phyloP scores from a whole-genome alignment of 2,329 filamentous ascomycete genomes.

The Orbilia ellipsospora region DNA sequence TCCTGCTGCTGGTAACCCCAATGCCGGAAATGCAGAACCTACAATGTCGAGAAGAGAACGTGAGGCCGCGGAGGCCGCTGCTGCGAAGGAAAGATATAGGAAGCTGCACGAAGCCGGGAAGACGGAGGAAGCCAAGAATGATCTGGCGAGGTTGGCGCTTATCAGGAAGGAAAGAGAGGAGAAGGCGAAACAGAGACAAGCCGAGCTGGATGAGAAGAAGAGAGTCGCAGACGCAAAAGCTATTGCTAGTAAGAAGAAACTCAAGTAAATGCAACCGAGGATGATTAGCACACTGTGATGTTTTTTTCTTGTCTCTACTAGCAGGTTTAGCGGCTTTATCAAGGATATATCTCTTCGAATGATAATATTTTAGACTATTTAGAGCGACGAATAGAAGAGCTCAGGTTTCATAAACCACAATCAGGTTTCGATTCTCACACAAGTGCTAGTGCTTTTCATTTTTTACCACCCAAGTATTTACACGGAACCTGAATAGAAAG shows the following conservation, averaged over 20 bases:
- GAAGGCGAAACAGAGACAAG: constrained; percentile 84
- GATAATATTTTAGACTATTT: constrained; percentile 31
- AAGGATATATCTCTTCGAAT: constrained; percentile 10
- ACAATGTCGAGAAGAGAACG: constrained; percentile 75
- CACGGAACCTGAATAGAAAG: too few species aligned
- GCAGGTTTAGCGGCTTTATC: constrained; percentile 41
- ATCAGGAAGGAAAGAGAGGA: constrained; percentile 88
- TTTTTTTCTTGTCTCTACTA: constrained; percentile 1
- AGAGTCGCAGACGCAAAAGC: constrained; percentile 65
- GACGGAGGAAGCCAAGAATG: constrained; percentile 92
- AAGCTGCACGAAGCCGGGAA: constrained; percentile 94
- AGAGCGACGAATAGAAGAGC: constrained; percentile 18
- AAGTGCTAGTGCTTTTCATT: too few species aligned
- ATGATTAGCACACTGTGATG: too few species aligned
- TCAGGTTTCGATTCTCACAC: neutral
- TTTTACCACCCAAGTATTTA: too few species aligned
- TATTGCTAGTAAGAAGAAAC: constrained; percentile 63
- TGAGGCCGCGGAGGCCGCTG: constrained; percentile 84
- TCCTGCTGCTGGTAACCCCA: constrained; percentile 47
- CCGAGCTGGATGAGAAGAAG: constrained; percentile 63
- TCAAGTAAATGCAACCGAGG: constrained; percentile 8
- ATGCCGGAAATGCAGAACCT: constrained; percentile 62
- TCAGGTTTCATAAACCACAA: constrained; percentile 1
- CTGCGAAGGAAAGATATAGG: constrained; percentile 88
- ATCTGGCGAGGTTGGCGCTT: constrained; percentile 82